Percentiles rank a stretch among this genome's conserved stretches.
These are phyloP conservation scores for Solanum rostratum DNA, from an alignment of 257 asterid genomes.

Conservation along the genomic window DNA sequence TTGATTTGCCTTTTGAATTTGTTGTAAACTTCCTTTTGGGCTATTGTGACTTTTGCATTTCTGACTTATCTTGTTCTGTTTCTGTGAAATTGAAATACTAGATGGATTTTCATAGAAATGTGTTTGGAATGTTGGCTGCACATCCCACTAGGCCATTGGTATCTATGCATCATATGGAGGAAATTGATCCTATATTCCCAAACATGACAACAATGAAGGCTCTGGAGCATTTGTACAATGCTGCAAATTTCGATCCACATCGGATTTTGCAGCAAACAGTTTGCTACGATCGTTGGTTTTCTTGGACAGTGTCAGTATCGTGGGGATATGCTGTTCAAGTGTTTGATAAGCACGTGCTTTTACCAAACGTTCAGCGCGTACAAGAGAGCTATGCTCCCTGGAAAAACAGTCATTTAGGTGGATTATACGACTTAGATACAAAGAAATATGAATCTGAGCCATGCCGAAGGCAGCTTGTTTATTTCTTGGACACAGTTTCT, in stretches of 20 bases:
- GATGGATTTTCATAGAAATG: constrained; percentile 71
- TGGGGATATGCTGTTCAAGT: constrained; percentile 87
- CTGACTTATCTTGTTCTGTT: neutral
- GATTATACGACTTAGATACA: constrained; percentile 19
- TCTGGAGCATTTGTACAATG: constrained; percentile 38
- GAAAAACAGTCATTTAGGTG: constrained; percentile 23
- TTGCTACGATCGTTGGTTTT: constrained; percentile 64
- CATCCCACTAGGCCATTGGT: constrained; percentile 58
- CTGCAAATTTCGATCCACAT: constrained; percentile 42
- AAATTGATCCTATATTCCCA: constrained; percentile 54
- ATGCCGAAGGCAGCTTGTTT: constrained; percentile 44
- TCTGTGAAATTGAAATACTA: constrained; percentile 5
- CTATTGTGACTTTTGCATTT: neutral
- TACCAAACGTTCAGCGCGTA: constrained; percentile 41
- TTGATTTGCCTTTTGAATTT: neutral
- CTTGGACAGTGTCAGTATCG: constrained; percentile 70
- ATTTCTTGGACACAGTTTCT: constrained; percentile 30
- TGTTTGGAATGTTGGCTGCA: constrained; percentile 59
- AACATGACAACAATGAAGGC: constrained; percentile 32
- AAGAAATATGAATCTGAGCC: constrained; percentile 31
- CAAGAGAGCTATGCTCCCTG: constrained; percentile 45
- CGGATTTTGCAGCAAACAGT: constrained; percentile 67
- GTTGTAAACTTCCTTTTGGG: neutral
- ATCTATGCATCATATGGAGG: constrained; percentile 58
- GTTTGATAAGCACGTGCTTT: constrained; percentile 25